These are phyloP conservation scores for Rhynchospora breviuscula DNA, from an alignment of 176 grass and related monocot genomes.

Conservation along the genomic window DNA sequence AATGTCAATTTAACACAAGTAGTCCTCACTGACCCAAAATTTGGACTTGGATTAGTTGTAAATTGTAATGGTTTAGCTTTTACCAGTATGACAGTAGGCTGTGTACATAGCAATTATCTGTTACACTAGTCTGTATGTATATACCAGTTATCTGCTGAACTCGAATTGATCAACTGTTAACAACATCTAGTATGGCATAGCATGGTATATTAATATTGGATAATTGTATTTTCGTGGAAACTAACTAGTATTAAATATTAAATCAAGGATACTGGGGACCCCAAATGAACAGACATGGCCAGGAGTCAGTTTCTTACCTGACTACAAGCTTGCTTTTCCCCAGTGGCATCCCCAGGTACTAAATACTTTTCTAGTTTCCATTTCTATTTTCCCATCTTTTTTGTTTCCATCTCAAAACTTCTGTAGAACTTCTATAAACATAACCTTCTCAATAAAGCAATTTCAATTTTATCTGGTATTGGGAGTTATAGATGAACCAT, in stretches of 20 bases:
- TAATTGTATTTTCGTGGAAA: not conserved
- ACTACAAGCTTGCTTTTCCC: constrained; percentile 83
- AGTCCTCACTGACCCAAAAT: constrained; percentile 12
- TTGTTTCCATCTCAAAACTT: not conserved
- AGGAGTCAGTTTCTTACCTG: constrained; percentile 71
- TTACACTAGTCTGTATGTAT: constrained; percentile 3
- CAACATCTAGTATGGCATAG: not conserved
- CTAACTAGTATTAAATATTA: not conserved
- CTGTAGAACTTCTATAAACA: not conserved
- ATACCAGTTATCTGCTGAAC: not conserved
- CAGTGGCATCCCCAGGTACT: constrained; percentile 60
- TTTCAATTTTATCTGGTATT: not conserved
- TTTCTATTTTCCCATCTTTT: not conserved
- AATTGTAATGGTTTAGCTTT: not conserved
- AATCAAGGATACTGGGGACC: constrained; percentile 65
- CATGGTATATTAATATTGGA: not conserved
- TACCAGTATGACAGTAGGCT: not conserved
- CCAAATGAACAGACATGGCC: constrained; percentile 83
- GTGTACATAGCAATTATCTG: not conserved
- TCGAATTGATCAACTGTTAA: not conserved
- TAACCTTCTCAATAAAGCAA: not conserved
- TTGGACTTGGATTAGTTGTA: not conserved
- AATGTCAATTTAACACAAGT: constrained; percentile 5
- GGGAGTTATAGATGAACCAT: not conserved
- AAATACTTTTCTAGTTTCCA: not conserved